These are phyloP conservation scores for Sicyos edulis DNA, from an alignment of 306 rosid genomes.

Conservation along the genomic window DNA sequence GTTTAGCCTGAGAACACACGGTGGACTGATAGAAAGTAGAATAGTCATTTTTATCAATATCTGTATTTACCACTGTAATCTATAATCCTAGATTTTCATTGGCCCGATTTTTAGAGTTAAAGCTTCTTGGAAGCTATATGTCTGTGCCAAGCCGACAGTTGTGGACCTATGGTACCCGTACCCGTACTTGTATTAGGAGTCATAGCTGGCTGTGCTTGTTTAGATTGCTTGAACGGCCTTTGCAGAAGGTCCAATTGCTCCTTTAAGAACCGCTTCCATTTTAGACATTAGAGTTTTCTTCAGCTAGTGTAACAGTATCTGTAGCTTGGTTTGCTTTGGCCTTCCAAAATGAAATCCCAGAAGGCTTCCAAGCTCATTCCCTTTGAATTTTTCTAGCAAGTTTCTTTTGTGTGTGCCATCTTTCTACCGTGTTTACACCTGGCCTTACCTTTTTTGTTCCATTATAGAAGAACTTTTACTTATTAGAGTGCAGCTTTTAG, in stretches of 20 bases:
- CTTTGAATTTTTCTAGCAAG: background rate
- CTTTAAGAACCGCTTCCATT: background rate
- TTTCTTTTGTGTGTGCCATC: background rate
- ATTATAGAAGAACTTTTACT: background rate
- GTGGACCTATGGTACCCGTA: too few species aligned
- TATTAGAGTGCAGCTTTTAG: constrained; percentile 6
- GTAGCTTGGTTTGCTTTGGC: background rate
- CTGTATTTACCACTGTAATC: background rate
- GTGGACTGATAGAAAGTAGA: background rate
- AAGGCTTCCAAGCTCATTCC: background rate
- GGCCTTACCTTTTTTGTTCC: background rate
- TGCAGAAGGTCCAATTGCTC: background rate
- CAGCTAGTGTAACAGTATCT: background rate
- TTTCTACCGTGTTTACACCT: background rate
- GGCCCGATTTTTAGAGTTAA: background rate
- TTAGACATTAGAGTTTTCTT: background rate
- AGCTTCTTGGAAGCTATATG: background rate
- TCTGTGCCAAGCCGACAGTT: background rate
- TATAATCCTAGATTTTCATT: background rate
- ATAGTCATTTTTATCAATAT: background rate
- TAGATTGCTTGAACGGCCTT: constrained; percentile 7
- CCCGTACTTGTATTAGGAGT: constrained; percentile 3
- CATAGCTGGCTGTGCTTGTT: background rate
- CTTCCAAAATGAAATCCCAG: background rate
- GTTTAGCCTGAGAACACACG: background rate